Conservation (phyloP, 306 rosid genomes). For the Prunus kanzakura region DNA sequence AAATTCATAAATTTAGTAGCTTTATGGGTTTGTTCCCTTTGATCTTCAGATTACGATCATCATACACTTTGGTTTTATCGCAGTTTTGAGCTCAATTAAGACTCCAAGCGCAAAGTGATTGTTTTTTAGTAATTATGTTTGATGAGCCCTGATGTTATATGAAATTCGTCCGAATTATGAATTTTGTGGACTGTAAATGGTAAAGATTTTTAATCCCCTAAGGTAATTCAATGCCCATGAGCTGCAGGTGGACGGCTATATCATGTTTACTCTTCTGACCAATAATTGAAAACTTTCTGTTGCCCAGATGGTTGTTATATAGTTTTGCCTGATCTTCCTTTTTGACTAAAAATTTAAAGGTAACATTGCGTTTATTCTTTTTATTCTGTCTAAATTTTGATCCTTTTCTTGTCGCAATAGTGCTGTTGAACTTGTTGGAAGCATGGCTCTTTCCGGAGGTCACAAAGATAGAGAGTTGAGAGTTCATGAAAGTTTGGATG, state of each 20-base stretch:
- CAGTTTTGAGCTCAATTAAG: slow-evolving; percentile 16
- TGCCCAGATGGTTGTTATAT: slow-evolving; percentile 19
- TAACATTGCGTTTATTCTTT: background rate
- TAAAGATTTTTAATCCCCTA: slow-evolving; percentile 16
- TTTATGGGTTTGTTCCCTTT: slow-evolving; percentile 24
- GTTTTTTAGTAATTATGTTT: slow-evolving; percentile 8
- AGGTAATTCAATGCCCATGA: slow-evolving; percentile 24
- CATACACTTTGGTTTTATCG: slow-evolving; percentile 32
- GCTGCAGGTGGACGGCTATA: slow-evolving; percentile 11
- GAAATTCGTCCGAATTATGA: slow-evolving; percentile 12
- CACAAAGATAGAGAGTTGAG: slow-evolving; percentile 51
- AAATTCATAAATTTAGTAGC: slow-evolving; percentile 9
- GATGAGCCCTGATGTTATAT: slow-evolving; percentile 3
- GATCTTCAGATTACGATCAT: slow-evolving; percentile 33
- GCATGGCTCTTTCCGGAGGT: slow-evolving; percentile 66
- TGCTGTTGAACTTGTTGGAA: slow-evolving; percentile 26
- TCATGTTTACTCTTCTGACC: background rate
- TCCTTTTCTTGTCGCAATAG: slow-evolving; percentile 2
- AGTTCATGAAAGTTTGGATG: slow-evolving; percentile 89
- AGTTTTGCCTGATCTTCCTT: slow-evolving; percentile 4
- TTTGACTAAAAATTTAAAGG: background rate
- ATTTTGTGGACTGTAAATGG: slow-evolving; percentile 16
- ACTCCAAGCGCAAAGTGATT: slow-evolving; percentile 32
- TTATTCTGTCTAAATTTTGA: slow-evolving; percentile 16
- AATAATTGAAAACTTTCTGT: slow-evolving; percentile 15